phyloP scores from a whole-genome alignment of 202 grass and related monocot species.

The Zoysia matrella region DNA sequence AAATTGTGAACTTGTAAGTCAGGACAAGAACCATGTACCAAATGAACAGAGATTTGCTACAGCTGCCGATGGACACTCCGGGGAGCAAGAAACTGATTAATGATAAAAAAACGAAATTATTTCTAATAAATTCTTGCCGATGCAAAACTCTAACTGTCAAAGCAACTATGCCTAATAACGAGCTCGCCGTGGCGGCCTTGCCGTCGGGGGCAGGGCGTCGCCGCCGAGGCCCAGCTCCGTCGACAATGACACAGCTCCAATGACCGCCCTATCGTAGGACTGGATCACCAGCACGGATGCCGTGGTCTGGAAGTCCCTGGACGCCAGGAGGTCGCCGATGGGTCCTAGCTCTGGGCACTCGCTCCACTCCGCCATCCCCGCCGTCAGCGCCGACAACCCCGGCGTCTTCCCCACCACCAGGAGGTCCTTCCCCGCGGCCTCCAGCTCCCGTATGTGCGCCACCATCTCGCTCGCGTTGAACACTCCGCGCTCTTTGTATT shows the following conservation, averaged over 20 bases:
- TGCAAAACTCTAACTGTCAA: no score
- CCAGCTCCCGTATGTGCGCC: constrained; percentile 49
- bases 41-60: no score
- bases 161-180: neutral
- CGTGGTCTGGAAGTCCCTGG: constrained; percentile 55
- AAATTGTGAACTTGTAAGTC: no score
- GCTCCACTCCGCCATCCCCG: constrained; percentile 69
- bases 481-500: constrained; percentile 58
- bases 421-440: constrained; percentile 56
- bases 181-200: constrained; percentile 9
- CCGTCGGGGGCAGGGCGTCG: neutral
- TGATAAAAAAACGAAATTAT: no score
- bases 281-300: constrained; percentile 70
- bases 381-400: constrained; percentile 44
- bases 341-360: constrained; percentile 76
- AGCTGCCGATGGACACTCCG: no score
- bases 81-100: no score
- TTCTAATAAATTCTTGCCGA: no score
- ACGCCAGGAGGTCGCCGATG: constrained; percentile 70
- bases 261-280: constrained; percentile 27
- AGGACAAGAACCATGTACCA: no score
- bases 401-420: constrained; percentile 70
- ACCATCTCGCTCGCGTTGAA: constrained; percentile 64
- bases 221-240: constrained; percentile 21
- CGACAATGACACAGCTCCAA: neutral